phyloP scores from a whole-genome alignment of 306 rosid species.

The Gastrolobium bilobum region DNA sequence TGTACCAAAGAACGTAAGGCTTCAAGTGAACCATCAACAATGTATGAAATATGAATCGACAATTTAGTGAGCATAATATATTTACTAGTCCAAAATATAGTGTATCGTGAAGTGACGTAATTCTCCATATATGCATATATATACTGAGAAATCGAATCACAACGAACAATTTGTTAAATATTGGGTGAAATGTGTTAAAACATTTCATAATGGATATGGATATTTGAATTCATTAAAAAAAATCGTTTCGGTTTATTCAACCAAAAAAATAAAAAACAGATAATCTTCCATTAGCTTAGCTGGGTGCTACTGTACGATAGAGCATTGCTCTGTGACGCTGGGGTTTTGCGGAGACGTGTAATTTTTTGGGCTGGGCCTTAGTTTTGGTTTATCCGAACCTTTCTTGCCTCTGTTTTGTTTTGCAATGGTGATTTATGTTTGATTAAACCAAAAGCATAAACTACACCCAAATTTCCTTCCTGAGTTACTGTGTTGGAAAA shows the following conservation, averaged over 20 bases:
- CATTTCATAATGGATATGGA: neutral
- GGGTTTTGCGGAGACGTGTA: neutral
- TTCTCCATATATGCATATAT: neutral
- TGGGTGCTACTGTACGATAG: too few species aligned
- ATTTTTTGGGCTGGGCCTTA: neutral
- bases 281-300: too few species aligned
- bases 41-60: neutral
- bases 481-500: neutral
- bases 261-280: too few species aligned
- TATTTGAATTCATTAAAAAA: neutral
- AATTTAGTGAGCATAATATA: neutral
- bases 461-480: neutral
- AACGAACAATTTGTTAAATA: neutral
- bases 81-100: too few species aligned
- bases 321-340: neutral
- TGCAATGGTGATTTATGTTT: neutral
- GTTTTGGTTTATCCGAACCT: neutral
- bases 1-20: too few species aligned
- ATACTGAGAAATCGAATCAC: neutral
- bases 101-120: neutral
- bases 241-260: neutral
- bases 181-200: neutral
- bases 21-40: too few species aligned
- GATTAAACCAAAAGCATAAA: neutral
- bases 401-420: neutral